A percentile compares a stretch with the other conserved stretches of the same genome.
phyloP scores from a whole-genome alignment of 306 rosid species.

The Prunus mira region DNA sequence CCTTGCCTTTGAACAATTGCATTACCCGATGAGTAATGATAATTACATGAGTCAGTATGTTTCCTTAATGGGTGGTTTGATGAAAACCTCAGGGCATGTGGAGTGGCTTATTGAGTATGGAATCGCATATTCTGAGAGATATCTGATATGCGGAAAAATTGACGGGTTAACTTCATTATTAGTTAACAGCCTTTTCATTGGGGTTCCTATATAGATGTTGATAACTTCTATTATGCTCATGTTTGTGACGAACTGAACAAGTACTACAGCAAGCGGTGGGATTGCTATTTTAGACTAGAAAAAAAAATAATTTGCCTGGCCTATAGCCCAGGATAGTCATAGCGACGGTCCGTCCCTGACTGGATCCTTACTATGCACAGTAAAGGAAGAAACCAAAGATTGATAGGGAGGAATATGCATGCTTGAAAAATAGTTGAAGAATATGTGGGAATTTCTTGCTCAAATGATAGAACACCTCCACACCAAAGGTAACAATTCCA shows the following conservation, averaged over 20 bases:
- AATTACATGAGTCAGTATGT: conserved; percentile 16
- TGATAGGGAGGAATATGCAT: too few relatives aligned
- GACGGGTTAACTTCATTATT: neutral
- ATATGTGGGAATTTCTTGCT: too few relatives aligned
- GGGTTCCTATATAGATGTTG: neutral
- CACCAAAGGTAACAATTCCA: too few relatives aligned
- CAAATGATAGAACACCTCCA: too few relatives aligned
- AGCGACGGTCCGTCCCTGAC: too few relatives aligned
- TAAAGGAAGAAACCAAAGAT: too few relatives aligned
- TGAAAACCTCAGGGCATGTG: conserved; percentile 17
- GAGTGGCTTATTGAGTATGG: conserved; percentile 26
- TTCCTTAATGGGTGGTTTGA: conserved; percentile 21
- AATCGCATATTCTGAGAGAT: neutral
- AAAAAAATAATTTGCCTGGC: too few relatives aligned
- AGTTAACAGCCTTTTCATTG: conserved; percentile 11
- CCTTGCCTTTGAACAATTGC: conserved; percentile 37
- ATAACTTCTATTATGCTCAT: neutral
- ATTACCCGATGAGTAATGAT: neutral
- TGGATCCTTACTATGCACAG: too few relatives aligned
- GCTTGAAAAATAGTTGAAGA: too few relatives aligned
- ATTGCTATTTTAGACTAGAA: too few relatives aligned
- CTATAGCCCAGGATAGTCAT: too few relatives aligned
- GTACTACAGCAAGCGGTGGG: conserved; percentile 8
- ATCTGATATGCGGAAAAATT: neutral
- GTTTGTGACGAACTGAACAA: conserved; percentile 16